phyloP scores from a whole-genome alignment of 2,329 filamentous ascomycete genomes.

The Talaromyces sp. region DNA sequence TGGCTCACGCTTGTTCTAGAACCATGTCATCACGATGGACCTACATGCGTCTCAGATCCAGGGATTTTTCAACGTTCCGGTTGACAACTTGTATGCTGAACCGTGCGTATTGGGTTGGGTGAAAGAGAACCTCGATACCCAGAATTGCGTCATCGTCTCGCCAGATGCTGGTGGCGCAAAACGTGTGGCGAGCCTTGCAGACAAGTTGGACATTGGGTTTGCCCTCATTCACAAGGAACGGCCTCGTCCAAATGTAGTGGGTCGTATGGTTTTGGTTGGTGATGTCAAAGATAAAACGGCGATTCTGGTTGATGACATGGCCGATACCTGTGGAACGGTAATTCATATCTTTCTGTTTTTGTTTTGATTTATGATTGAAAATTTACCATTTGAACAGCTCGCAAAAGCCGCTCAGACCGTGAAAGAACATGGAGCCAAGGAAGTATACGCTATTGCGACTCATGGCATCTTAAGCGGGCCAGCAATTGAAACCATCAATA shows the following conservation, averaged over 20 bases:
- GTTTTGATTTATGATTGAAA: not conserved
- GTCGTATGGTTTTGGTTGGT: constrained; percentile 91
- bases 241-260: constrained; percentile 83
- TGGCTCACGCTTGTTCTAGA: constrained; percentile 39
- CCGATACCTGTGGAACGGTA: constrained; percentile 81
- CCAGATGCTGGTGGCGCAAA: constrained; percentile 94
- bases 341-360: not conserved
- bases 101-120: constrained; percentile 91
- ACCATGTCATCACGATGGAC: constrained; percentile 96
- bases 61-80: constrained; percentile 86
- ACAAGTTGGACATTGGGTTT: constrained; percentile 83
- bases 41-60: constrained; percentile 90
- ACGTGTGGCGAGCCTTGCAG: constrained; percentile 56
- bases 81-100: constrained; percentile 85
- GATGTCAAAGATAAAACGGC: constrained; percentile 86
- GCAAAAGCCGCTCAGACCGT: constrained; percentile 86
- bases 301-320: constrained; percentile 97
- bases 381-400: constrained; percentile 27
- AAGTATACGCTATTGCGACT: constrained; percentile 92
- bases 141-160: constrained; percentile 88
- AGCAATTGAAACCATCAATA: constrained; percentile 81
- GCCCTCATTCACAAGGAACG: constrained; percentile 97
- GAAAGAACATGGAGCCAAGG: constrained; percentile 76
- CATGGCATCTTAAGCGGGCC: constrained; percentile 87
- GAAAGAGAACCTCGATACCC: constrained; percentile 71